These are phyloP conservation scores for Torulaspora pretoriensis DNA, from an alignment of 1,139 yeast species.

Conservation along the genomic window DNA sequence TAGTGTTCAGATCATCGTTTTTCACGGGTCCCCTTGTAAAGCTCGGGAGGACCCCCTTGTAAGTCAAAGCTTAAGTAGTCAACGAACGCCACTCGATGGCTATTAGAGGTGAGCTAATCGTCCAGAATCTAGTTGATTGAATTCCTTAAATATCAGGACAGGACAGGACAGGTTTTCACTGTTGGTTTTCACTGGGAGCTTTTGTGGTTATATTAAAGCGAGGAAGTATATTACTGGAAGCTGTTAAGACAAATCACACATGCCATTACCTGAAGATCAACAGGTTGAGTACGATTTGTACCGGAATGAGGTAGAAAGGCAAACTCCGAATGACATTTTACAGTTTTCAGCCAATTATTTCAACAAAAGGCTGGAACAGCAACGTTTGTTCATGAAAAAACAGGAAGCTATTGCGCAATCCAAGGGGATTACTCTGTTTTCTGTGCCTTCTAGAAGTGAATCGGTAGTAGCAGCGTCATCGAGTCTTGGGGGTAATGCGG, in stretches of 20 bases:
- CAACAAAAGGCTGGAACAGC: conserved; percentile 55
- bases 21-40: conserved; percentile 9
- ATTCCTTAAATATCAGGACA: not conserved
- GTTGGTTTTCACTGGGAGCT: not conserved
- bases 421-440: conserved; percentile 53
- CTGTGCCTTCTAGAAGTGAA: conserved; percentile 30
- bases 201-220: not conserved
- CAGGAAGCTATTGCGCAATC: conserved; percentile 50
- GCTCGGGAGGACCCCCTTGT: conserved; percentile 7
- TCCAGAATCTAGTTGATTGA: not conserved
- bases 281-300: conserved; percentile 56
- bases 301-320: conserved; percentile 56
- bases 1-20: conserved; percentile 1
- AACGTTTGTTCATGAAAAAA: conserved; percentile 53
- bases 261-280: conserved; percentile 41
- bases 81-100: not conserved
- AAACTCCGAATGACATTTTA: conserved; percentile 63
- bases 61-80: not conserved
- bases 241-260: conserved; percentile 8
- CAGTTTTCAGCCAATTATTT: conserved; percentile 76
- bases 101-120: conserved; percentile 3
- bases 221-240: not conserved
- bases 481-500: conserved; percentile 12
- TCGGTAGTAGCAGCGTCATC: conserved; percentile 19
- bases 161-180: not conserved